Percentiles rank a stretch among this genome's conserved stretches.
Conservation (phyloP, 768 basidiomycete genomes). For the Boletus rubescentipes region DNA sequence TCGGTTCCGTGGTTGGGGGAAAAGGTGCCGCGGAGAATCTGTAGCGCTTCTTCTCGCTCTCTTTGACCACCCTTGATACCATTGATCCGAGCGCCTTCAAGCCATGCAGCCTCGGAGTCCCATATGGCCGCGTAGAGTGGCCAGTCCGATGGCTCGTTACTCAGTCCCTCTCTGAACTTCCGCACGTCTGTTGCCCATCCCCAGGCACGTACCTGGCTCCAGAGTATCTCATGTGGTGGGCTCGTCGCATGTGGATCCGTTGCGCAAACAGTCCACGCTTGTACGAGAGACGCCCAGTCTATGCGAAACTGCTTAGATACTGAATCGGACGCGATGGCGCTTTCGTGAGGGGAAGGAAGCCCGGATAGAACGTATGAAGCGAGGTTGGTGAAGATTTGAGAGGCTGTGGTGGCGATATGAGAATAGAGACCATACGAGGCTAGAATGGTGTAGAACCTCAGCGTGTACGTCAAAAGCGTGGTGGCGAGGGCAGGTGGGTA, state of each 20-base stretch:
- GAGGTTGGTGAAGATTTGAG: constrained; percentile 53
- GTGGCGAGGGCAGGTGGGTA: constrained; percentile 39
- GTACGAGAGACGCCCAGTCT: constrained; percentile 60
- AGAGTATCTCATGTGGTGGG: constrained; percentile 82
- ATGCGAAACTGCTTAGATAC: constrained; percentile 31
- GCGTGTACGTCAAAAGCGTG: constrained; percentile 51
- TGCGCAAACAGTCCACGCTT: constrained; percentile 78
- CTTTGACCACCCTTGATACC: constrained; percentile 60
- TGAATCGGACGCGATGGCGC: neutral
- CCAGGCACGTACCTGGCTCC: constrained; percentile 85
- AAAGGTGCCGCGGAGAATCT: constrained; percentile 41
- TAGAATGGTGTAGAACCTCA: constrained; percentile 63
- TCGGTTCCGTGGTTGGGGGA: constrained; percentile 30
- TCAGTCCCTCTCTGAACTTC: constrained; percentile 38
- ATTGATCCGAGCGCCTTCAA: constrained; percentile 78
- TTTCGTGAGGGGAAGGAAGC: constrained; percentile 19
- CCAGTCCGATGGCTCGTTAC: constrained; percentile 24
- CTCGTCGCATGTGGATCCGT: constrained; percentile 89
- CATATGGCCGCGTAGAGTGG: constrained; percentile 38
- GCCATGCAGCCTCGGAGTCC: constrained; percentile 56
- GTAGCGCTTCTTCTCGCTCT: constrained; percentile 49
- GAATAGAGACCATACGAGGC: constrained; percentile 80
- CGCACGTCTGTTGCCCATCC: constrained; percentile 65
- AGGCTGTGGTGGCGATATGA: constrained; percentile 61
- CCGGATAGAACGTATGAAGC: constrained; percentile 45